Conservation (phyloP, 1,284 basidiomycete genomes). For the Marasmius tenuissimus region DNA sequence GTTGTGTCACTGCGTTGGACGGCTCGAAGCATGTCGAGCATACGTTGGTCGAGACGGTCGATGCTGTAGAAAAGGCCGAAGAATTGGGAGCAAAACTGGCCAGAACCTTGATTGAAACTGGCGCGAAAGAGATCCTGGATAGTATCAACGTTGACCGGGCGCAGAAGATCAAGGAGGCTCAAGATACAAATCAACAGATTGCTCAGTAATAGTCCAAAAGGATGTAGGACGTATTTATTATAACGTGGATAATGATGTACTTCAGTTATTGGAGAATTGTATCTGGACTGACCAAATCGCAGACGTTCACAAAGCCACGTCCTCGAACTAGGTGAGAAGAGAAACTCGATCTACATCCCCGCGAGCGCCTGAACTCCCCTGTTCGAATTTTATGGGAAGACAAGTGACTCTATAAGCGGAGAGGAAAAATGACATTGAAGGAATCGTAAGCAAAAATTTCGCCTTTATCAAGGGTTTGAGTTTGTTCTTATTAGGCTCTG, state of each 20-base stretch:
- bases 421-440: conserved; percentile 42
- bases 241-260: not conserved
- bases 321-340: conserved; percentile 26
- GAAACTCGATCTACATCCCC: conserved; percentile 51
- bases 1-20: conserved; percentile 79
- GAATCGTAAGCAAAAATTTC: conserved; percentile 13
- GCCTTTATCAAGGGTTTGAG: conserved; percentile 9
- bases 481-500: not conserved
- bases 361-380: conserved; percentile 62
- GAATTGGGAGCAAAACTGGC: conserved; percentile 69
- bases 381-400: conserved; percentile 37
- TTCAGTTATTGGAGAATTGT: conserved; percentile 20
- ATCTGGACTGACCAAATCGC: conserved; percentile 29
- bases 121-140: conserved; percentile 77
- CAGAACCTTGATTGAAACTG: conserved; percentile 57
- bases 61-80: conserved; percentile 62
- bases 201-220: not conserved
- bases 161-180: conserved; percentile 49
- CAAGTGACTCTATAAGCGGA: conserved; percentile 65
- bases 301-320: conserved; percentile 21
- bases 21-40: conserved; percentile 73
- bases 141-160: conserved; percentile 74
- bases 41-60: conserved; percentile 55
- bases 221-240: conserved; percentile 13
- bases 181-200: conserved; percentile 15